Conservation (phyloP, 2,329 filamentous ascomycete species). For the Verticillium longisporum region DNA sequence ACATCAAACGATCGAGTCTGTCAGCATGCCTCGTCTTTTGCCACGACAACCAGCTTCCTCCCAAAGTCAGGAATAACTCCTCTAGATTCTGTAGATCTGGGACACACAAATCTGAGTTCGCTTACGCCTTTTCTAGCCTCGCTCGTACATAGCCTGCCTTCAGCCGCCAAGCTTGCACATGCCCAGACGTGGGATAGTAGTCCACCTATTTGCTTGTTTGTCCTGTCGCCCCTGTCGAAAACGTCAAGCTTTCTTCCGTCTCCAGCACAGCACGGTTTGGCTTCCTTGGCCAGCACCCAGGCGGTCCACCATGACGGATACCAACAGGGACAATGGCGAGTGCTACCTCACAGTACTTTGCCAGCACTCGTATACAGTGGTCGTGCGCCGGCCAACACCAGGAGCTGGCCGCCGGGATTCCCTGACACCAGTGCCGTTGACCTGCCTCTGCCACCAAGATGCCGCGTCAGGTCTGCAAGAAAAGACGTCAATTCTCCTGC, state of each 20-base stretch:
- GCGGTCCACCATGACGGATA: not conserved
- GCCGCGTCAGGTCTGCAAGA: too few species aligned
- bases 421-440: too few species aligned
- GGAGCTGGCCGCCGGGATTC: too few species aligned
- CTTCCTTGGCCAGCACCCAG: not conserved
- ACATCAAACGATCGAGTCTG: not conserved
- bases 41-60: not conserved
- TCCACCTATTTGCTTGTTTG: not conserved
- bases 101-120: not conserved
- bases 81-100: not conserved
- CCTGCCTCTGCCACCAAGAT: too few species aligned
- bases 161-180: not conserved
- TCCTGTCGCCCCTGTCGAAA: not conserved
- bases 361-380: not conserved
- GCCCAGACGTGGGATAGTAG: not conserved
- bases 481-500: too few species aligned
- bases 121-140: not conserved
- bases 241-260: not conserved
- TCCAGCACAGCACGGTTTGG: not conserved
- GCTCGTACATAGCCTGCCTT: not conserved
- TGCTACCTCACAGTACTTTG: not conserved
- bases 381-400: not conserved
- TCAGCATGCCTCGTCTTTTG: not conserved
- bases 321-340: not conserved
- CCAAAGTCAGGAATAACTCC: not conserved